Base-by-base conservation (phyloP, 1,284 basidiomycete species). In the Calocybe gambosa region DNA sequence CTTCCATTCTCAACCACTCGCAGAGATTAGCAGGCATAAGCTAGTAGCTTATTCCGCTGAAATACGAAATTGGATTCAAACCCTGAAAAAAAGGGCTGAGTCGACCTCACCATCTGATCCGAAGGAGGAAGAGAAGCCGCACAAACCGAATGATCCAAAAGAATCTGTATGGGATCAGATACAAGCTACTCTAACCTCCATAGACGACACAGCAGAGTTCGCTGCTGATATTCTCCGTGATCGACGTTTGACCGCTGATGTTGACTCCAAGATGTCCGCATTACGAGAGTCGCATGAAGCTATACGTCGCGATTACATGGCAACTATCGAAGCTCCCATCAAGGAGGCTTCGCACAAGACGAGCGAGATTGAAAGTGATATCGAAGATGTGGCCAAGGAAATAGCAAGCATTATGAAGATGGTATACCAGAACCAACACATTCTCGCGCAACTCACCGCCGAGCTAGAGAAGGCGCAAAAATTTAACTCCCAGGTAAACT, bases 21-120 rank as follows among this genome's bases (percentile, higher is more conserved):
- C 49, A 40, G 25, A 45, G 40, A 38, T 55, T 8, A 56, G 62
- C 36, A 53, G 52, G 18, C 47, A 57, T 26, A 53, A 56, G 15
- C 39, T 69, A 18, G 42, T 53, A 37, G 26, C 37, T 25, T 70
- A 69, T 46, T 62, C 56, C 3, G 50, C 43, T 15, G 61, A 66
- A 43, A 46, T 70, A 12, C 55, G 55, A 35, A 53, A 56, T 16
- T 70, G 68, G 68, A 56, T 68, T 34, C 47, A 52, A 40, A 55
- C 55, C 15, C 42, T 63, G 15, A 39, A 62, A n/a, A n/a, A n/a
- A 15, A 54, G 53, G 25, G 38, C 52, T 23, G n/a, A 34, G 6
- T 8, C 13, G 13, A 46, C 40, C 3, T 42, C 52, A 6, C 50
- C 48, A 18, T 38, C 37, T 4, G 16, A 39, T 12, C 18, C 44